phyloP scores from a whole-genome alignment of 2,329 filamentous ascomycete genomes.

The Stachybotrys echinatus region DNA sequence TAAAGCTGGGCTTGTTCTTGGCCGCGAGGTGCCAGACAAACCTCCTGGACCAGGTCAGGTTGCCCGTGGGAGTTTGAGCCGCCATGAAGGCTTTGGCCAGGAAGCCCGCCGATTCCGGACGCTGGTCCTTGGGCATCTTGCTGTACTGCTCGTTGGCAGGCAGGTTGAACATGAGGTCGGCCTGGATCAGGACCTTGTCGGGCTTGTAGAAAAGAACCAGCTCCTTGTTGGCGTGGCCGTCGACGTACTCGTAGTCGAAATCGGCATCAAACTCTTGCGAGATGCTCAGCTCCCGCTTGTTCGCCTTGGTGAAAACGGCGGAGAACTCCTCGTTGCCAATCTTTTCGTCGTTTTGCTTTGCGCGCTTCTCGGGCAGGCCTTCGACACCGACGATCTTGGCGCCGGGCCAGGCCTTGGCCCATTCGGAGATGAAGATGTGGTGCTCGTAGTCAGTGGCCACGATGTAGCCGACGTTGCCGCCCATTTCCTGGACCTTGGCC shows the following conservation, averaged over 20 bases:
- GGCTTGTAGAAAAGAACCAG: conserved; percentile 82
- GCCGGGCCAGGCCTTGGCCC: conserved; percentile 72
- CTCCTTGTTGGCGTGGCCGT: conserved; percentile 77
- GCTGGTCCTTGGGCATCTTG: conserved; percentile 49
- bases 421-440: conserved; percentile 86
- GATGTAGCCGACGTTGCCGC: conserved; percentile 74
- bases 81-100: conserved; percentile 39
- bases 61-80: conserved; percentile 57
- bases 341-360: conserved; percentile 37
- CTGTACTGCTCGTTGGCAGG: conserved; percentile 85
- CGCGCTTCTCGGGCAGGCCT: conserved; percentile 78
- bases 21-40: conserved; percentile 73
- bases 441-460: conserved; percentile 87
- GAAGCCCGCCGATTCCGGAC: conserved; percentile 23
- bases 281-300: conserved; percentile 48
- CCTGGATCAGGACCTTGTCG: conserved; percentile 74
- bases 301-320: conserved; percentile 60
- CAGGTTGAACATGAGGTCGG: conserved; percentile 88
- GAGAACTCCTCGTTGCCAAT: conserved; percentile 54
- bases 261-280: conserved; percentile 77
- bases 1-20: conserved; percentile 63
- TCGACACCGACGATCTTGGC: conserved; percentile 80
- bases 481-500: conserved; percentile 56
- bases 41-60: conserved; percentile 70
- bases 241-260: conserved; percentile 81